Conservation (phyloP, 139 green algal species). For the Deuterostichococcus epilithicus region DNA sequence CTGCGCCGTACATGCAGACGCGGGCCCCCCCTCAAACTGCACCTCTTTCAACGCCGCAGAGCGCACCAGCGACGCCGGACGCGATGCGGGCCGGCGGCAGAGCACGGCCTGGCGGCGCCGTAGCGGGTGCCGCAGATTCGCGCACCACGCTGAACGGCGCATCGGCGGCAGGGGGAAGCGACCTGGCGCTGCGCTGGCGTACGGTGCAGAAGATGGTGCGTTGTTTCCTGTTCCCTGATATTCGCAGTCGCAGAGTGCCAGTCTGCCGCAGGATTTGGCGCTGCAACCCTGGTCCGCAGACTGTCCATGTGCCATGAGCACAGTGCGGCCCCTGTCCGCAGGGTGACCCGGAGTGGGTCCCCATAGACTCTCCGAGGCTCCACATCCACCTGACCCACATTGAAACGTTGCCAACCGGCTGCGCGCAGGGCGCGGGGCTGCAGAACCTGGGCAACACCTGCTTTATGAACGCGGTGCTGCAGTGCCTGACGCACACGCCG, state of each 20-base stretch:
- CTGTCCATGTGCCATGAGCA: background rate
- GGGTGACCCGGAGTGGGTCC: background rate
- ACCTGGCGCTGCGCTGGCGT: slow-evolving; percentile 49
- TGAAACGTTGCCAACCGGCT: background rate
- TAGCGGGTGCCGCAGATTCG: background rate
- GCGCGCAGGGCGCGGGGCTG: slow-evolving; percentile 71
- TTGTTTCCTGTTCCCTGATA: background rate
- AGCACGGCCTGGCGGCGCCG: slow-evolving; percentile 10
- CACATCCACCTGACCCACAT: background rate
- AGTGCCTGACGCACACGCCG: slow-evolving; percentile 89
- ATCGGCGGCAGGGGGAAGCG: slow-evolving; percentile 41
- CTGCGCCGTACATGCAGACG: background rate
- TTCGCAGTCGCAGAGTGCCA: background rate
- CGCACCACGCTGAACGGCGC: slow-evolving; percentile 26
- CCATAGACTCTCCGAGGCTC: background rate
- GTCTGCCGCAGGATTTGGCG: background rate
- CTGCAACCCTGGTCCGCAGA: background rate
- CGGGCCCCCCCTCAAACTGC: background rate
- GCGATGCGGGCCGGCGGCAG: background rate
- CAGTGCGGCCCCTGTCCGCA: background rate
- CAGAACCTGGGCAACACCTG: slow-evolving; percentile 97
- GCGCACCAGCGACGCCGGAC: background rate
- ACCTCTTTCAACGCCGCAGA: background rate
- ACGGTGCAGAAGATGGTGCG: slow-evolving; percentile 43
- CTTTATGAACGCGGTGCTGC: slow-evolving; percentile 96